A percentile compares a stretch with the other conserved stretches of the same genome.
Evolutionary conservation across 2,329 filamentous ascomycete species (phyloP).

Genomic region (Coniochaeta pulveracea): DNA sequence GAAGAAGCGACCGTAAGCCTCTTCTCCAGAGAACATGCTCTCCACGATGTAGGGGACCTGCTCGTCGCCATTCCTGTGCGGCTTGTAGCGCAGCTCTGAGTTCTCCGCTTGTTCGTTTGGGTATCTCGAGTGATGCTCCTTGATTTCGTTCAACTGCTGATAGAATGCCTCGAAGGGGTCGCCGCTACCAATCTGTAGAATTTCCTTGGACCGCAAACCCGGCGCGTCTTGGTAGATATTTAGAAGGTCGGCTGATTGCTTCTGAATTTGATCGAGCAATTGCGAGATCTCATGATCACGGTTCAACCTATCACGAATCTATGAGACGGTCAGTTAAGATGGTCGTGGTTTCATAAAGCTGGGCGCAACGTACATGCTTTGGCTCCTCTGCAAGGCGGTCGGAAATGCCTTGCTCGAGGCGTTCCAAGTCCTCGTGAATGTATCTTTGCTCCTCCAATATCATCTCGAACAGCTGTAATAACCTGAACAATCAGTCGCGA

Average conservation of each 20-base stretch:
- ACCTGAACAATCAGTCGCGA: neutral
- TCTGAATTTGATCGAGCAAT: slow-evolving; percentile 78
- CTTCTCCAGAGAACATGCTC: slow-evolving; percentile 89
- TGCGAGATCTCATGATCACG: slow-evolving; percentile 86
- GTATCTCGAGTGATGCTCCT: slow-evolving; percentile 80
- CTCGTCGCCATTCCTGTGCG: slow-evolving; percentile 51
- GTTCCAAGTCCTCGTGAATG: slow-evolving; percentile 92
- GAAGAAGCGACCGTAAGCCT: slow-evolving; percentile 85
- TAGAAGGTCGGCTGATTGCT: slow-evolving; percentile 70
- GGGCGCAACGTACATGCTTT: slow-evolving; percentile 64
- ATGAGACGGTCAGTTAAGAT: slow-evolving; percentile 12
- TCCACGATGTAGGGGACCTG: slow-evolving; percentile 62
- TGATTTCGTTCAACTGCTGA: slow-evolving; percentile 68
- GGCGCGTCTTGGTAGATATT: slow-evolving; percentile 75
- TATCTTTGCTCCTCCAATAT: slow-evolving; percentile 87
- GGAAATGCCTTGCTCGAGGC: slow-evolving; percentile 85
- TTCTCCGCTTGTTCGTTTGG: slow-evolving; percentile 94
- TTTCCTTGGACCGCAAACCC: slow-evolving; percentile 62
- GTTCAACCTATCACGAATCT: slow-evolving; percentile 82
- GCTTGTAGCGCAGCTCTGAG: slow-evolving; percentile 82
- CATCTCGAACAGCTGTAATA: too few relatives aligned
- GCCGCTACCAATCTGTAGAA: slow-evolving; percentile 72
- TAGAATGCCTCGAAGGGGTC: slow-evolving; percentile 90
- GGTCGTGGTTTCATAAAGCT: too few relatives aligned
- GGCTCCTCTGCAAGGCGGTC: slow-evolving; percentile 85